phyloP scores from a whole-genome alignment of 2,329 filamentous ascomycete species.

The Curvularia hawaiiensis region DNA sequence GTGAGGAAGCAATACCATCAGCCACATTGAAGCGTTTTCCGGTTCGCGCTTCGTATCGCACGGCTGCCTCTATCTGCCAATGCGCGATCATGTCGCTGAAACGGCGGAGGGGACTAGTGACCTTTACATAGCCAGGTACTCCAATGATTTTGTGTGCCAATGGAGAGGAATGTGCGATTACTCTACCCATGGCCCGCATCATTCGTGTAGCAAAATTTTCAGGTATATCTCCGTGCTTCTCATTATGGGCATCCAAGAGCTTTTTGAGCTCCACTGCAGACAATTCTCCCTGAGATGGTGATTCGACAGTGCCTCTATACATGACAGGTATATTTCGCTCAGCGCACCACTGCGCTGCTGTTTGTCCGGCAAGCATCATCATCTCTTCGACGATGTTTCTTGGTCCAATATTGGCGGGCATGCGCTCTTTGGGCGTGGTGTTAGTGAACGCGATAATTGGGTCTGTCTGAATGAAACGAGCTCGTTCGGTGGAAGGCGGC shows the following conservation, averaged over 20 bases:
- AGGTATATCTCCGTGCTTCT: constrained; percentile 44
- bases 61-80: constrained; percentile 68
- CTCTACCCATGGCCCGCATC: constrained; percentile 48
- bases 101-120: constrained; percentile 65
- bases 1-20: constrained; percentile 23
- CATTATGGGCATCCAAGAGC: constrained; percentile 45
- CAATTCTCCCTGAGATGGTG: constrained; percentile 13
- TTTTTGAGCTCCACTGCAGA: constrained; percentile 33
- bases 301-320: constrained; percentile 51
- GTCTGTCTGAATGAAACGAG: constrained; percentile 50
- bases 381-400: constrained; percentile 44
- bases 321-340: constrained; percentile 58
- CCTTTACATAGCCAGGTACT: constrained; percentile 60
- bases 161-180: constrained; percentile 54
- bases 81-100: constrained; percentile 66
- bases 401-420: constrained; percentile 25
- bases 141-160: constrained; percentile 58
- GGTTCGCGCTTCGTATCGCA: constrained; percentile 60
- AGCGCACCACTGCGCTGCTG: constrained; percentile 59
- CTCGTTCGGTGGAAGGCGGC: constrained; percentile 46
- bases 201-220: constrained; percentile 50
- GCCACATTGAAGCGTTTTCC: constrained; percentile 49
- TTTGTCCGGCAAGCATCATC: constrained; percentile 62
- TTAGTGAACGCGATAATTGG: constrained; percentile 49
- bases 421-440: constrained; percentile 6